Evolutionary conservation across 164 flowering plant genomes (phyloP).

Genomic region (Berberis vulgaris): DNA sequence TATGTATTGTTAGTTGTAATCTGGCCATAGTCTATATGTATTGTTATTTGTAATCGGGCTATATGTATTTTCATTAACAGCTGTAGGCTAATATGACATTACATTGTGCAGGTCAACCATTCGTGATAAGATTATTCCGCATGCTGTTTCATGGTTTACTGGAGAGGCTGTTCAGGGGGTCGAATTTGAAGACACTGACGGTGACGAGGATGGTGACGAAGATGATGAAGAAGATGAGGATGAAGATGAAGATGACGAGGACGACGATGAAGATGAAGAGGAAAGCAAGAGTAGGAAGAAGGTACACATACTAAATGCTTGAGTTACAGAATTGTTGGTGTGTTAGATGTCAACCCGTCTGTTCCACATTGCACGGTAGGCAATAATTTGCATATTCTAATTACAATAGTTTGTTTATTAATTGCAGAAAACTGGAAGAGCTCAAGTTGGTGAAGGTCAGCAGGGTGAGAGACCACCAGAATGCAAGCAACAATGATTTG

Average conservation of each 20-base stretch:
- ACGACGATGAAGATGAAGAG: constrained; percentile 25
- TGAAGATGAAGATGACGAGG: constrained; percentile 42
- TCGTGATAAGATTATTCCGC: constrained; percentile 73
- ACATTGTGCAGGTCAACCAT: constrained; percentile 58
- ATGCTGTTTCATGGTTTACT: constrained; percentile 85
- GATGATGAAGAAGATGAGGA: constrained; percentile 62
- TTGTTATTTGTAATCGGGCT: too few relatives aligned
- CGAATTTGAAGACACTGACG: constrained; percentile 41
- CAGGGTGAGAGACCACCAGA: constrained; percentile 30
- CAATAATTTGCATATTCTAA: not conserved
- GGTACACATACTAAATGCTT: constrained; percentile 18
- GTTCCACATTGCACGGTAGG: not conserved
- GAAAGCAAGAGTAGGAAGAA: constrained; percentile 30
- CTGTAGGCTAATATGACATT: constrained; percentile 44
- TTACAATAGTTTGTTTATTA: not conserved
- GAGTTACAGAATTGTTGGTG: not conserved
- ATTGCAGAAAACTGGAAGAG: constrained; percentile 42
- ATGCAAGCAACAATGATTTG: constrained; percentile 31
- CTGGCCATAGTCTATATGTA: constrained; percentile 17
- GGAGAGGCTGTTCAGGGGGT: constrained; percentile 68
- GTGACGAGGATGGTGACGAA: constrained; percentile 49
- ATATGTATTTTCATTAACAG: constrained; percentile 17
- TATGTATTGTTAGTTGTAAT: constrained; percentile 44
- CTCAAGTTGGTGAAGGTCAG: constrained; percentile 24
- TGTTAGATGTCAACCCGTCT: not conserved